Evolutionary conservation across 495 filamentous ascomycete species (phyloP), one percentile per base, ranked within the genome.

Genomic region (Amniculicola lignicola): DNA sequence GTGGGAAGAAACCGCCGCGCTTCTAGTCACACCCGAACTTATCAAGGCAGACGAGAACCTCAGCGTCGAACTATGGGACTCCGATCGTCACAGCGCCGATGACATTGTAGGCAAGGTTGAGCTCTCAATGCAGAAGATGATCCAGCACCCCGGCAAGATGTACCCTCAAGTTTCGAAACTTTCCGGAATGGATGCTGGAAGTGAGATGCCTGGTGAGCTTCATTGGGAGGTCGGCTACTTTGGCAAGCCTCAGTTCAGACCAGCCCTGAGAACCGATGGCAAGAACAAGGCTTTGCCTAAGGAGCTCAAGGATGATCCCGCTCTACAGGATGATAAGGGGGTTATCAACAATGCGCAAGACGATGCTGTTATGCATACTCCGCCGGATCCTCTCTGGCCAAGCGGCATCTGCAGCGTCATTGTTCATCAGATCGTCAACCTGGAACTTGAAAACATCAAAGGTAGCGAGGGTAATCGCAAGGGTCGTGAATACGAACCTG

Each of bases 181-280:
- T 0, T 73, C 78, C 12, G 90, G 90, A 9, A 79, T 91, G 66
- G 85, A 91, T 47, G 82, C 88, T 35, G 90, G 82, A 36, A 91
- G 82, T 59, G 80, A 80, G 49, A 96, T 97, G 91, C 92, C 92
- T 0, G 92, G 92, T 42, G 83, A 95, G 65, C 75, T 97, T 21
- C 85, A 92, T 67, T 96, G 92, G 92, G 92, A 96, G 67, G 90
- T 96, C 37, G 91, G 91, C 5, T 96, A 85, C 71, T 97, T 96
- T 51, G 82, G 82, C 49, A 96, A 95, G 74, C 88, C 92, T 3
- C 80, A 89, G 53, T 85, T 96, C 70, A 77, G 92, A 24, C 77
- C 82, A 27, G 90, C 89, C 22, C 74, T 97, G 33, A 76, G 88
- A 6, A 95, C 89, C 3, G 86, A 94, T 69, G 92, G 92, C 31